Evolutionary conservation across 2,329 filamentous ascomycete genomes (phyloP).

Genomic region (Monilinia polystroma): DNA sequence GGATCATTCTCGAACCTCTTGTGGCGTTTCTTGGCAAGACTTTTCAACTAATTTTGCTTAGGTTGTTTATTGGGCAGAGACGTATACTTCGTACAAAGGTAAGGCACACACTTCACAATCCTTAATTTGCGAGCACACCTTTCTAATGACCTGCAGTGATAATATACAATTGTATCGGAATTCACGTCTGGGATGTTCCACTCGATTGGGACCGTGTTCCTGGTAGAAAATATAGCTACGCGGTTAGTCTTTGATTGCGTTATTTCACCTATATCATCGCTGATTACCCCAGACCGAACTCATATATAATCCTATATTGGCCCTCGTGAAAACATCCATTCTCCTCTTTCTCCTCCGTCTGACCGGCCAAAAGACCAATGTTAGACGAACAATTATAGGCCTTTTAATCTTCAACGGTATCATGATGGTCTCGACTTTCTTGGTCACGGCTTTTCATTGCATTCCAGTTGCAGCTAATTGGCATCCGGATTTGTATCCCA

Average conservation of each 20-base stretch:
- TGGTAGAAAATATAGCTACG: conserved; percentile 12
- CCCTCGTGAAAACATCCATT: conserved; percentile 48
- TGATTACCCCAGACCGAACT: conserved; percentile 11
- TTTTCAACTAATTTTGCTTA: conserved; percentile 5
- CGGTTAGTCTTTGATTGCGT: background rate
- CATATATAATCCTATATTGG: conserved; percentile 47
- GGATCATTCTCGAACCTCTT: background rate
- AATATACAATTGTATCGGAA: background rate
- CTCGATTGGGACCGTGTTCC: background rate
- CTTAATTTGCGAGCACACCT: no score
- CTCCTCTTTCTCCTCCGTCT: conserved; percentile 49
- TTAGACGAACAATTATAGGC: conserved; percentile 39
- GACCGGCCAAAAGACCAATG: conserved; percentile 41
- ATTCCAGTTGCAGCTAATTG: conserved; percentile 25
- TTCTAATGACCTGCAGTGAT: background rate
- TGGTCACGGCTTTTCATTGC: conserved; percentile 22
- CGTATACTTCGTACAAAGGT: conserved; percentile 11
- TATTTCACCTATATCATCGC: background rate
- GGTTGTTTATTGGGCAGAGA: conserved; percentile 14
- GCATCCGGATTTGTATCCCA: conserved; percentile 7
- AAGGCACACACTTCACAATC: background rate
- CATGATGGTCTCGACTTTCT: conserved; percentile 14
- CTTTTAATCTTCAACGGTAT: conserved; percentile 22
- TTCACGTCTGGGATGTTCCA: conserved; percentile 3
- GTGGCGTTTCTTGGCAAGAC: background rate